Percentiles rank a stretch among this genome's conserved stretches.
These are phyloP conservation scores for Melastoma malabathricum DNA, from an alignment of 345 rosid species.

Conservation along the genomic window DNA sequence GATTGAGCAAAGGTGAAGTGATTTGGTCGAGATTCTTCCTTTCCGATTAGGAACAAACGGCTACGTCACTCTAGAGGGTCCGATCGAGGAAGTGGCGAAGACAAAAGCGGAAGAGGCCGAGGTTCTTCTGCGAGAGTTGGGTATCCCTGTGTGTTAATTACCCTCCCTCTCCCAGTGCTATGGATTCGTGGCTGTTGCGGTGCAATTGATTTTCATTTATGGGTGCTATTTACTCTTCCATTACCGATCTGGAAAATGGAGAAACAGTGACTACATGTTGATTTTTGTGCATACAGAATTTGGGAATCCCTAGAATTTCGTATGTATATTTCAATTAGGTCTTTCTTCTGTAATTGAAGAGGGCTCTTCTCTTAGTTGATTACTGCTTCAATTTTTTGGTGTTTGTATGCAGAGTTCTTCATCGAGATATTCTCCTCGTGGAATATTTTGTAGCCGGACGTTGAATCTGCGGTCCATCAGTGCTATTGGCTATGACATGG, in stretches of 20 bases:
- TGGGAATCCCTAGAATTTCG: no score
- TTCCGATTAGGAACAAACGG: slow-evolving; percentile 37
- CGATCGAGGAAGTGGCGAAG: slow-evolving; percentile 83
- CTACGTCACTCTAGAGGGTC: slow-evolving; percentile 57
- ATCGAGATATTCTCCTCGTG: slow-evolving; percentile 70
- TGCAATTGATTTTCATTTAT: no score
- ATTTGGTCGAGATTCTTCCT: slow-evolving; percentile 7
- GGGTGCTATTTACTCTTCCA: no score
- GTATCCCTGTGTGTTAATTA: slow-evolving; percentile 26
- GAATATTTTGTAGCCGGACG: slow-evolving; percentile 91
- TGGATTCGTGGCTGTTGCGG: neutral
- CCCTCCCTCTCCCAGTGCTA: neutral
- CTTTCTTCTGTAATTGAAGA: no score
- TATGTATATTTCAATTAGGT: no score
- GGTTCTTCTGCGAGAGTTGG: slow-evolving; percentile 53
- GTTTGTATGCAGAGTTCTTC: slow-evolving; percentile 47
- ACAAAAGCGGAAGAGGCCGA: slow-evolving; percentile 65
- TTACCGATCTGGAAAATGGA: no score
- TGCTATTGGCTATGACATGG: slow-evolving; percentile 98
- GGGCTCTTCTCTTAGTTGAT: neutral
- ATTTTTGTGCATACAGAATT: no score
- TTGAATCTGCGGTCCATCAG: slow-evolving; percentile 88
- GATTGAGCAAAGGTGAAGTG: no score
- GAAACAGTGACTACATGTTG: no score
- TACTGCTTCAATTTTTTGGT: slow-evolving; percentile 1